Evolutionary conservation across 805 yeast species (phyloP).

Genomic region (Barnettozyma vustinii): DNA sequence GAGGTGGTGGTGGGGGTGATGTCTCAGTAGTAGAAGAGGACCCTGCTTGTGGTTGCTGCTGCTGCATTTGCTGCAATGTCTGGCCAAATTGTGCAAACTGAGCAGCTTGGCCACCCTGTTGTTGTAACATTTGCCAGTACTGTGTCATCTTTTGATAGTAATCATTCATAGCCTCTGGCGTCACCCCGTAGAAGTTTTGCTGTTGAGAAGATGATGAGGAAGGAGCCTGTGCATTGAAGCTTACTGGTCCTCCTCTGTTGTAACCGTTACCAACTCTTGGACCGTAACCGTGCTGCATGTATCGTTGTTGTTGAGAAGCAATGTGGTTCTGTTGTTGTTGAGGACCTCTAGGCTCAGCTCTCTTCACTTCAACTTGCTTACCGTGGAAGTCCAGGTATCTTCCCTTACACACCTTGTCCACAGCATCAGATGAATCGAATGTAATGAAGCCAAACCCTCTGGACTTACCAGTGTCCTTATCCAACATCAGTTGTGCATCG

Average conservation of each 20-base stretch:
- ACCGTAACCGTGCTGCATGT: constrained; percentile 17
- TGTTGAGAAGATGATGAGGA: constrained; percentile 7
- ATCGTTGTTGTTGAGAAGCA: constrained; percentile 26
- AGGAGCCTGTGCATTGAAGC: neutral
- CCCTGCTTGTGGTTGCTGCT: neutral
- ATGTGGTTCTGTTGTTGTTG: constrained; percentile 40
- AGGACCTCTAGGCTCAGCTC: constrained; percentile 78
- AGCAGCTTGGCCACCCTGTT: constrained; percentile 19
- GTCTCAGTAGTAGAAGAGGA: neutral
- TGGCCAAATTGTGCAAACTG: constrained; percentile 32
- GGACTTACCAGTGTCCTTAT: constrained; percentile 93
- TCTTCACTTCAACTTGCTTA: constrained; percentile 74
- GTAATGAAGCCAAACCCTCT: constrained; percentile 98
- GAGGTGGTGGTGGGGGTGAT: neutral
- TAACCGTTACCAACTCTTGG: neutral
- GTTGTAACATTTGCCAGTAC: constrained; percentile 57
- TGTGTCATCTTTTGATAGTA: constrained; percentile 60
- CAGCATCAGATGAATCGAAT: constrained; percentile 91
- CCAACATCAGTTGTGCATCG: constrained; percentile 95
- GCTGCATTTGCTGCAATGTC: constrained; percentile 13
- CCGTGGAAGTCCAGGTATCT: constrained; percentile 83
- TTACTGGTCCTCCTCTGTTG: neutral
- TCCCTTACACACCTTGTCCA: constrained; percentile 78
- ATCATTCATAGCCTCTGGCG: constrained; percentile 55
- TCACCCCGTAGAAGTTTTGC: constrained; percentile 15